These are phyloP conservation scores for Penicillium verrucosum DNA, from an alignment of 2,329 filamentous ascomycete species.

Conservation along the genomic window DNA sequence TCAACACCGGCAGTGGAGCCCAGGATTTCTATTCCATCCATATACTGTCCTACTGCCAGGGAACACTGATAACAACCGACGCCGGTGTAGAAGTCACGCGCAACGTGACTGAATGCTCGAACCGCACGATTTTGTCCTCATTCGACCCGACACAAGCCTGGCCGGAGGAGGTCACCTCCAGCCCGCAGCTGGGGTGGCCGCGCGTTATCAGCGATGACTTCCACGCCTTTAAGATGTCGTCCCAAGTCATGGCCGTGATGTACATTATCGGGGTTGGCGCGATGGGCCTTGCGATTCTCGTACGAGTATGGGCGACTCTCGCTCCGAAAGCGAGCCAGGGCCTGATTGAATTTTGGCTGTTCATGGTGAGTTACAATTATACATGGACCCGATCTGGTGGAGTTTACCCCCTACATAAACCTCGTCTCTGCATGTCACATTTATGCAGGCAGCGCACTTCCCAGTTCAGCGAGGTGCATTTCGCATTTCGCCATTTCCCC, in stretches of 20 bases:
- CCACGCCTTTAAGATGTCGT: conserved; percentile 48
- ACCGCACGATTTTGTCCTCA: conserved; percentile 52
- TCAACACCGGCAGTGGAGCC: conserved; percentile 51
- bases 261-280: conserved; percentile 58
- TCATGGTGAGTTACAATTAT: conserved; percentile 35
- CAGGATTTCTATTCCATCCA: conserved; percentile 62
- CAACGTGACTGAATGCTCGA: conserved; percentile 56
- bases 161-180: conserved; percentile 47
- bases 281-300: conserved; percentile 50
- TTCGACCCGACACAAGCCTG: conserved; percentile 56
- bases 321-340: conserved; percentile 46
- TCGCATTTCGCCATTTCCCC: background rate
- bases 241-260: conserved; percentile 55
- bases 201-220: conserved; percentile 54
- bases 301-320: conserved; percentile 47
- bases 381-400: background rate
- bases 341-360: conserved; percentile 50
- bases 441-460: background rate
- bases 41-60: conserved; percentile 59
- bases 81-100: conserved; percentile 38
- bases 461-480: background rate
- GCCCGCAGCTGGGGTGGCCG: conserved; percentile 55
- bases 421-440: background rate
- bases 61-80: conserved; percentile 36
- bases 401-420: background rate